These are phyloP conservation scores for Solanum lignicaule DNA, from an alignment of 257 asterid genomes.

Conservation along the genomic window DNA sequence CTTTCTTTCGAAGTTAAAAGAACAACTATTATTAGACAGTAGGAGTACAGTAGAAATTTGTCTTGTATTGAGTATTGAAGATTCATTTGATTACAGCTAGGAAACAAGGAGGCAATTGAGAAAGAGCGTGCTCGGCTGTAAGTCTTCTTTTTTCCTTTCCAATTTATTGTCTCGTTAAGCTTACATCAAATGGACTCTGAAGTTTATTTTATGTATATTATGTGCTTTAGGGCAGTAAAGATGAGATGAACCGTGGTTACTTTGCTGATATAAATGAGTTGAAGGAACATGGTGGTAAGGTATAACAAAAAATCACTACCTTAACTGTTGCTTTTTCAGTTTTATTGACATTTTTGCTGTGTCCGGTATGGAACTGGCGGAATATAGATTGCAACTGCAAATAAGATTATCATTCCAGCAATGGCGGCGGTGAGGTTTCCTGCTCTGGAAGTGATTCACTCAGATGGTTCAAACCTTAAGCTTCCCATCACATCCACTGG, in stretches of 20 bases:
- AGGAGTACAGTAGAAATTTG: background rate
- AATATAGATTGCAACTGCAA: conserved; percentile 59
- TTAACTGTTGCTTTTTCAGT: background rate
- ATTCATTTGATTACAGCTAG: conserved; percentile 35
- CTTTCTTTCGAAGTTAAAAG: background rate
- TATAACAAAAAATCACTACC: background rate
- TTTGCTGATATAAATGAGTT: conserved; percentile 70
- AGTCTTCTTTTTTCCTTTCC: conserved; percentile 17
- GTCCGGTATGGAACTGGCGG: background rate
- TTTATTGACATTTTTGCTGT: background rate
- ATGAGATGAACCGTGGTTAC: conserved; percentile 82
- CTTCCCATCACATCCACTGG: conserved; percentile 42
- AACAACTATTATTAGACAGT: background rate
- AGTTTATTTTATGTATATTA: background rate
- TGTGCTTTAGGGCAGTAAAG: conserved; percentile 77
- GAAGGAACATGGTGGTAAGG: conserved; percentile 92
- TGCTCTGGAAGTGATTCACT: conserved; percentile 40
- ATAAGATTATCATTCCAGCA: conserved; percentile 66
- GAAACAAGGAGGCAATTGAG: conserved; percentile 61
- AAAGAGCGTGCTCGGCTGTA: conserved; percentile 86
- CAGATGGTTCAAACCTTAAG: conserved; percentile 45
- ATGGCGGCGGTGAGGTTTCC: conserved; percentile 76
- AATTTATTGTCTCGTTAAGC: background rate
- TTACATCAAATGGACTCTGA: background rate
- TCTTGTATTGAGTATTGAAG: background rate